Evolutionary conservation across 495 filamentous ascomycete genomes (phyloP).

Genomic region (Penicillium atrosanguineum): DNA sequence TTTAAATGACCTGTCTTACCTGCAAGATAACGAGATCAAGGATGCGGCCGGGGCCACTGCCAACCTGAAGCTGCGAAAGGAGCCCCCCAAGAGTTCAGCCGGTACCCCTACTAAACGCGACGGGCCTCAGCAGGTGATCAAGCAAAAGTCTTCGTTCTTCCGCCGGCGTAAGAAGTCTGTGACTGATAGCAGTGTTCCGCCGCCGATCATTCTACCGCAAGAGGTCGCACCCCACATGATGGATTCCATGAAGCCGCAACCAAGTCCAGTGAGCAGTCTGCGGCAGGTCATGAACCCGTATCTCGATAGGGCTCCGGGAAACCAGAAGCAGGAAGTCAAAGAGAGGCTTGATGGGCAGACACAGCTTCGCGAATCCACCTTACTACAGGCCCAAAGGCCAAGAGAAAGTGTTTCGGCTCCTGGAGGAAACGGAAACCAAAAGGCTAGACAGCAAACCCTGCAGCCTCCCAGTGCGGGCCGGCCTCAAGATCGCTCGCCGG

Average conservation of each 20-base stretch:
- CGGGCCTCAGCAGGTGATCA: conserved; percentile 55
- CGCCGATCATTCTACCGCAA: conserved; percentile 46
- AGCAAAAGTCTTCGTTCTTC: conserved; percentile 95
- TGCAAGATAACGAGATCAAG: conserved; percentile 28
- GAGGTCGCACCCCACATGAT: conserved; percentile 26
- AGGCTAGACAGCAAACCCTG: conserved; percentile 24
- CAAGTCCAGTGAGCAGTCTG: conserved; percentile 85
- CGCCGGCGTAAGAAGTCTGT: conserved; percentile 86
- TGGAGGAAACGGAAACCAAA: conserved; percentile 16
- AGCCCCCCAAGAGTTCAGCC: conserved; percentile 23
- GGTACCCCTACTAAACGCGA: conserved; percentile 41
- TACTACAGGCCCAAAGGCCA: conserved; percentile 23
- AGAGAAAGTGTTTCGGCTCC: conserved; percentile 25
- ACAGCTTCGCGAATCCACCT: conserved; percentile 16
- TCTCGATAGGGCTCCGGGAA: conserved; percentile 38
- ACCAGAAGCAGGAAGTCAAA: conserved; percentile 20
- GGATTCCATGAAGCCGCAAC: conserved; percentile 40
- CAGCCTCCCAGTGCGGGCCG: conserved; percentile 25
- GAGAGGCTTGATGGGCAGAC: conserved; percentile 19
- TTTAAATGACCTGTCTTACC: conserved; percentile 19
- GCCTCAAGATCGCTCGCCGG: conserved; percentile 45
- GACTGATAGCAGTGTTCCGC: conserved; percentile 51
- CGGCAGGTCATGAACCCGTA: conserved; percentile 90
- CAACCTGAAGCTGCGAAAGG: conserved; percentile 22
- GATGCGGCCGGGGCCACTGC: conserved; percentile 19